Evolutionary conservation across 257 asterid species (phyloP).

Genomic region (Cinchona pubescens): DNA sequence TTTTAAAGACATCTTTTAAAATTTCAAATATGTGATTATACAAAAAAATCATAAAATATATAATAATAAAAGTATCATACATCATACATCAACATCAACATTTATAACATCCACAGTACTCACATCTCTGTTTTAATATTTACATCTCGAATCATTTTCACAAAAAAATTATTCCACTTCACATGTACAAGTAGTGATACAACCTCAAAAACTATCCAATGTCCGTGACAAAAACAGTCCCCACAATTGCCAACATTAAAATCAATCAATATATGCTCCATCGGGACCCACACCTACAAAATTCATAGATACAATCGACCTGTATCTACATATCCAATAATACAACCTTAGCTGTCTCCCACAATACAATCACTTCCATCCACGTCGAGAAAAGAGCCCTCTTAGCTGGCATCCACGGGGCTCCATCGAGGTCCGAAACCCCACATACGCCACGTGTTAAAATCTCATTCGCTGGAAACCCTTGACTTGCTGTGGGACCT

Average conservation of each 20-base stretch:
- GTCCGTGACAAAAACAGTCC: too few relatives aligned
- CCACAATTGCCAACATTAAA: neutral
- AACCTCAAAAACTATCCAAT: too few relatives aligned
- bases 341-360: constrained; percentile 58
- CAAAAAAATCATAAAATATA: too few relatives aligned
- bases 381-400: constrained; percentile 16
- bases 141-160: neutral
- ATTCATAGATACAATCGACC: neutral
- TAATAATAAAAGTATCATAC: too few relatives aligned
- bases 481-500: constrained; percentile 47
- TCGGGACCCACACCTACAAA: neutral
- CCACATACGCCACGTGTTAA: constrained; percentile 8
- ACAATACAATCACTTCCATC: constrained; percentile 14
- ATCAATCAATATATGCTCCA: too few relatives aligned
- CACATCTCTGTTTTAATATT: neutral
- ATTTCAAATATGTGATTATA: too few relatives aligned
- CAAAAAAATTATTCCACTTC: too few relatives aligned
- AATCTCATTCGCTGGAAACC: constrained; percentile 32
- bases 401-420: constrained; percentile 19
- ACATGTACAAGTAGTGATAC: too few relatives aligned
- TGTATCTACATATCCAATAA: constrained; percentile 23
- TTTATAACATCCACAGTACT: too few relatives aligned
- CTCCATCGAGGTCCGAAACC: neutral
- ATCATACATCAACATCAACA: too few relatives aligned
- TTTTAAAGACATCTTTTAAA: too few relatives aligned